These are phyloP conservation scores for Ophiostoma quercus DNA, from an alignment of 2,329 filamentous ascomycete species.

Conservation along the genomic window DNA sequence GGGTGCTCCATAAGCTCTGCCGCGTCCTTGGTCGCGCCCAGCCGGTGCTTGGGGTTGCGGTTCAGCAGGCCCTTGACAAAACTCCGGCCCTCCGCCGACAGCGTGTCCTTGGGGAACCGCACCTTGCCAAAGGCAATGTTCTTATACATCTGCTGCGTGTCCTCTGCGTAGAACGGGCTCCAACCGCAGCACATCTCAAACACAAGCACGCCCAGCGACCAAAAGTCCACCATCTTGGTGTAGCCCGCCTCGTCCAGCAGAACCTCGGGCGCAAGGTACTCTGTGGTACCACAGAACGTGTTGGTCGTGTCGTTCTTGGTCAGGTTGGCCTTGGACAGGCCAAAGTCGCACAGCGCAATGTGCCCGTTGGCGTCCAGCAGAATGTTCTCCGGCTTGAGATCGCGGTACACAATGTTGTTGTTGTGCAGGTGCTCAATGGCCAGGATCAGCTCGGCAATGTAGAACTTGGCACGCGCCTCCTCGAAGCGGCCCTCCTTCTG, in stretches of 20 bases:
- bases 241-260: slow-evolving; percentile 94
- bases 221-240: slow-evolving; percentile 99
- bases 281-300: slow-evolving; percentile 96
- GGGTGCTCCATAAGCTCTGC: slow-evolving; percentile 90
- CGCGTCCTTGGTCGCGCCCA: slow-evolving; percentile 86
- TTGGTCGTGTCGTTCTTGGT: slow-evolving; percentile 98
- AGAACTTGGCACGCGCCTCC: slow-evolving; percentile 93
- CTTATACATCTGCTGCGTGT: slow-evolving; percentile 99
- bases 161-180: slow-evolving; percentile 98
- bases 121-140: slow-evolving; percentile 99
- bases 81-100: slow-evolving; percentile 91
- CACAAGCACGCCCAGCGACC: slow-evolving; percentile 93
- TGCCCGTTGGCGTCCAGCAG: slow-evolving; percentile 94
- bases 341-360: slow-evolving; percentile 96
- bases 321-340: slow-evolving; percentile 92
- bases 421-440: slow-evolving; percentile 92
- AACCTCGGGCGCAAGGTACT: slow-evolving; percentile 94
- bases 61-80: slow-evolving; percentile 98
- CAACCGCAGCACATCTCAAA: slow-evolving; percentile 99
- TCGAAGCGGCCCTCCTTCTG: slow-evolving; percentile 96
- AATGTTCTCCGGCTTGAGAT: slow-evolving; percentile 97
- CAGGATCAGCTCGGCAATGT: slow-evolving; percentile 94
- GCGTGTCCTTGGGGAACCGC: slow-evolving; percentile 86
- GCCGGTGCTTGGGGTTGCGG: slow-evolving; percentile 89
- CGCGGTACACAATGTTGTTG: slow-evolving; percentile 96